These are phyloP conservation scores for Talaromyces verruculosus DNA, from an alignment of 2,329 filamentous ascomycete species.

Conservation along the genomic window DNA sequence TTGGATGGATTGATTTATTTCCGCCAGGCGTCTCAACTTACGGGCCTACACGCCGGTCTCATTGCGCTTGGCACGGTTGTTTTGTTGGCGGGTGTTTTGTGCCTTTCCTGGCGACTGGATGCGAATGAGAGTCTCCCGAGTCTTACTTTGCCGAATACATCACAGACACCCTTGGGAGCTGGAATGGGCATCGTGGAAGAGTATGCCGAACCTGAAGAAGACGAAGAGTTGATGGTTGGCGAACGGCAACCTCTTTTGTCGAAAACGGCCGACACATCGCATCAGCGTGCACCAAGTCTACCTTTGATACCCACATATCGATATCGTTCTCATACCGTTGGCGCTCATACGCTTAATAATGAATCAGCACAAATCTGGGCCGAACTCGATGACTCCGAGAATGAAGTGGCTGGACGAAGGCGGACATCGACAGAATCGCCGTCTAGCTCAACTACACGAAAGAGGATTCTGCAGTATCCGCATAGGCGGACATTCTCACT, in stretches of 20 bases:
- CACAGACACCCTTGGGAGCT: slow-evolving; percentile 70
- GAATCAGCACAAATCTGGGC: slow-evolving; percentile 84
- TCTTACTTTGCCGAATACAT: slow-evolving; percentile 51
- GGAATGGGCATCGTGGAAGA: slow-evolving; percentile 76
- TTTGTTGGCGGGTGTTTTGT: slow-evolving; percentile 81
- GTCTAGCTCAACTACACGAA: background rate
- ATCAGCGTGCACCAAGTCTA: slow-evolving; percentile 38
- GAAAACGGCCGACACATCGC: slow-evolving; percentile 28
- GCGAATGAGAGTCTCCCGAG: slow-evolving; percentile 51
- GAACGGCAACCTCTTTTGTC: slow-evolving; percentile 43
- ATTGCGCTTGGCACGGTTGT: slow-evolving; percentile 86
- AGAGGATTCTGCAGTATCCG: slow-evolving; percentile 1
- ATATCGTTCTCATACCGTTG: slow-evolving; percentile 53
- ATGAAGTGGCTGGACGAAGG: slow-evolving; percentile 25
- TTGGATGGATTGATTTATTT: slow-evolving; percentile 97
- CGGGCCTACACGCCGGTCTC: slow-evolving; percentile 65
- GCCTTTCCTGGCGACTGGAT: slow-evolving; percentile 88
- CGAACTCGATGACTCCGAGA: slow-evolving; percentile 74
- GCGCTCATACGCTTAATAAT: slow-evolving; percentile 55
- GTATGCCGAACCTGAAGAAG: slow-evolving; percentile 31
- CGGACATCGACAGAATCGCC: slow-evolving; percentile 9
- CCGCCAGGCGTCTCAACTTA: slow-evolving; percentile 77
- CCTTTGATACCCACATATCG: slow-evolving; percentile 31
- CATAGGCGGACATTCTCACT: slow-evolving; percentile 19
- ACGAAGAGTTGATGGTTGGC: slow-evolving; percentile 44